Base-by-base conservation (phyloP, 345 rosid species). In the Sonneratia alba region DNA sequence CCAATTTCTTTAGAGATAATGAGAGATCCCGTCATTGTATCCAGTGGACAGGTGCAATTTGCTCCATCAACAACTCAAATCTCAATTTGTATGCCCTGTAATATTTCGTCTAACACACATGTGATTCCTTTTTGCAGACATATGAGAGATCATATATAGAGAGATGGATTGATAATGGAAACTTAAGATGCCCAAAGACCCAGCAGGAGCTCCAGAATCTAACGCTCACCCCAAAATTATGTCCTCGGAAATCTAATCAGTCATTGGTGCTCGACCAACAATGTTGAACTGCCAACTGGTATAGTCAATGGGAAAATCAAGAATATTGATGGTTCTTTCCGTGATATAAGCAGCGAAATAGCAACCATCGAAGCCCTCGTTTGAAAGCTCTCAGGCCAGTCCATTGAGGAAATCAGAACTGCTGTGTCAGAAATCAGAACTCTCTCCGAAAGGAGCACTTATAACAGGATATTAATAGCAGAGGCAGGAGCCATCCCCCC, bases 1-100 rank as follows among this genome's bases (percentile, higher is more conserved):
- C 77, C 99, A 4, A 90, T 95, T 18, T 90, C 98, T 7, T 77
- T 95, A 74, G 99, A 95, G 73, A 75, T 92, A 68, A 90, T 95
- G 98, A 90, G 94, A 77, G 97, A 95, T 81, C 99, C 99, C 70
- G 99, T 90, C 63, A 90, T 90, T 67, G 98, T 95, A 18, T 83
- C 97, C 70, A 92, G 98, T 53, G 99, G 99, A 71, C 99, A 92
- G 97, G 98, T 89, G 75, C 55, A 11, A 2, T 3, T 62, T 62
- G 19, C 38, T 13, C 7, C 9, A 1, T 34, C 66, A 27, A 11
- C 37, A 27, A 27, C 7, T 34, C 19, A 62, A 27, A 27, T 27
- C 18, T 62, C 19, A 32, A 5, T 14, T 27, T 61, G 36, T 19
- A 14, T n/a, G 21, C 21, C n/a, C 16, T 0, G n/a, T 37, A 10